Conservation (phyloP, 2,329 filamentous ascomycete genomes). For the Pyrenophora teres region DNA sequence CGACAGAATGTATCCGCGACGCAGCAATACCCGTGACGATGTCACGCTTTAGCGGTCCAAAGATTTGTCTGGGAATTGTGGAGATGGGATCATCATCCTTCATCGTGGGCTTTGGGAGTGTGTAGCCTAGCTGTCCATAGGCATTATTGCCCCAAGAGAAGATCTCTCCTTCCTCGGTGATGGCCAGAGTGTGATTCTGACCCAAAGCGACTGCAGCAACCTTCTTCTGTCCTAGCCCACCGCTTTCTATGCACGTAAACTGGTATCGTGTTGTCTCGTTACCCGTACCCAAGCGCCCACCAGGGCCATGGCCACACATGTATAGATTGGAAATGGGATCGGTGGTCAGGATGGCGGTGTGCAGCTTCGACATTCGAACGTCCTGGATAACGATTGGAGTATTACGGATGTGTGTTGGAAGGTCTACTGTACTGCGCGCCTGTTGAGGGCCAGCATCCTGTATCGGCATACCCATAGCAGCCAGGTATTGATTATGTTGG, state of each 20-base stretch:
- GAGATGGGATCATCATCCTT: constrained; percentile 85
- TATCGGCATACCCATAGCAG: constrained; percentile 41
- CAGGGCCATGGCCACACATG: constrained; percentile 87
- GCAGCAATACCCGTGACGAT: constrained; percentile 80
- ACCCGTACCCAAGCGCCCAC: constrained; percentile 85
- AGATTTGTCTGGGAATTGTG: constrained; percentile 81
- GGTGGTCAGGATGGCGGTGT: constrained; percentile 84
- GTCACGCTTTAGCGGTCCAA: constrained; percentile 89
- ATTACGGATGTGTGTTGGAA: constrained; percentile 75
- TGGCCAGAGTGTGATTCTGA: constrained; percentile 86
- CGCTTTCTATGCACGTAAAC: constrained; percentile 80
- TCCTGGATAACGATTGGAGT: constrained; percentile 78
- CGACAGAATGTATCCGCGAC: constrained; percentile 88
- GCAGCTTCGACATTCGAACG: constrained; percentile 85
- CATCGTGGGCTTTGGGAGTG: constrained; percentile 67
- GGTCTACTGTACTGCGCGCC: constrained; percentile 54
- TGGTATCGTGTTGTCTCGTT: constrained; percentile 88
- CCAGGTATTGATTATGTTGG: constrained; percentile 47
- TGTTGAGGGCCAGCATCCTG: constrained; percentile 32
- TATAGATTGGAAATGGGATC: constrained; percentile 91
- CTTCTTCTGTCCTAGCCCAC: constrained; percentile 72
- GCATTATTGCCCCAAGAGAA: constrained; percentile 94
- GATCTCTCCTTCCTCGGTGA: constrained; percentile 84
- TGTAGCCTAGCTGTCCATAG: constrained; percentile 84
- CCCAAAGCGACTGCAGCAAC: constrained; percentile 81